A percentile compares a stretch with the other conserved stretches of the same genome.
Evolutionary conservation across 2,329 filamentous ascomycete genomes (phyloP).

Genomic region (Colletotrichum acutatum): DNA sequence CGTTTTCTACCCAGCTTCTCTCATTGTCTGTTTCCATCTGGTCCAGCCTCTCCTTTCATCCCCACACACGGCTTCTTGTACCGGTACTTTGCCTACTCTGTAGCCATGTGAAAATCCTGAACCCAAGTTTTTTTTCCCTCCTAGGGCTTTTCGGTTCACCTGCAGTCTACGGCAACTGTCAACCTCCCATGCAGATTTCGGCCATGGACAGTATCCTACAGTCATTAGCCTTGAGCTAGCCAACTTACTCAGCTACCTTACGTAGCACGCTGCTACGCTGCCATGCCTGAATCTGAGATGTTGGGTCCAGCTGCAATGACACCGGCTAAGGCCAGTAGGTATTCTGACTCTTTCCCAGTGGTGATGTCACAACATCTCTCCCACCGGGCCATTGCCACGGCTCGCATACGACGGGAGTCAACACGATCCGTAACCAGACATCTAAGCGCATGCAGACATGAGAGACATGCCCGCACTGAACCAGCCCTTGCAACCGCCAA

Average conservation of each 20-base stretch:
- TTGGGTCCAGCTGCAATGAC: neutral
- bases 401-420: neutral
- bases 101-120: neutral
- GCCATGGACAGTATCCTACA: neutral
- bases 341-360: neutral
- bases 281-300: neutral
- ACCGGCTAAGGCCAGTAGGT: neutral
- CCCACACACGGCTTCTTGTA: neutral
- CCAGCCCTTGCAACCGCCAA: neutral
- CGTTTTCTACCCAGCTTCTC: neutral
- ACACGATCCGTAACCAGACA: neutral
- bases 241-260: too few relatives aligned
- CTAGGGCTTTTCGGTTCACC: neutral
- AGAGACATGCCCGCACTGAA: too few relatives aligned
- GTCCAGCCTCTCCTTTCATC: neutral
- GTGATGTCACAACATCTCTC: conserved; percentile 23
- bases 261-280: neutral
- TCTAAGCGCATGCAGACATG: too few relatives aligned
- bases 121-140: too few relatives aligned
- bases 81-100: neutral
- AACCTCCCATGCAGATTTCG: neutral
- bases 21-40: neutral
- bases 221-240: too few relatives aligned
- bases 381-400: neutral
- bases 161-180: neutral